These are phyloP conservation scores for Basidiobolus meristosporus DNA, from an alignment of 371 early-diverging fungal genomes.

Conservation along the genomic window DNA sequence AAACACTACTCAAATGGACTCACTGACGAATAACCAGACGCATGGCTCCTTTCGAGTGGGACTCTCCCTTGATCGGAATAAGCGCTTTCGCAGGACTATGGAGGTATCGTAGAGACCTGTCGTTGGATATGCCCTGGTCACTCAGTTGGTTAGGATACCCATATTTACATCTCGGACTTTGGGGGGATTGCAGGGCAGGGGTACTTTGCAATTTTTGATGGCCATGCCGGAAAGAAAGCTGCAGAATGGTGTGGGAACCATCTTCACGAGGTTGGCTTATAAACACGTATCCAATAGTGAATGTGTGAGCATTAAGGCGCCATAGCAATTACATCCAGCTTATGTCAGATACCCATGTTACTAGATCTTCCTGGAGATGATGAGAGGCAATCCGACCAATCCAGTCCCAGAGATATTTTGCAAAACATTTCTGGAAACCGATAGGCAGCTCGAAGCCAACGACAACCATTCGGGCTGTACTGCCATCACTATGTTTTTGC, in stretches of 20 bases:
- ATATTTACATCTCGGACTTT: conserved; percentile 64
- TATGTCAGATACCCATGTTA: no score
- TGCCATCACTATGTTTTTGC: conserved; percentile 65
- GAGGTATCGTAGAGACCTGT: conserved; percentile 35
- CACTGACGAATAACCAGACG: no score
- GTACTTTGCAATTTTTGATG: conserved; percentile 92
- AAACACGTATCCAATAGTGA: no score
- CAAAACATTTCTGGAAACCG: conserved; percentile 62
- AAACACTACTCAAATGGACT: no score
- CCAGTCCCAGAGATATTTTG: conserved; percentile 69
- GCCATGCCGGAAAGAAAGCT: conserved; percentile 91
- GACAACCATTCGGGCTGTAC: conserved; percentile 81
- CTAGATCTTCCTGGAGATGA: no score
- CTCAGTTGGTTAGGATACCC: conserved; percentile 60
- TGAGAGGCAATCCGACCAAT: no score
- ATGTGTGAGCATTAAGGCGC: no score
- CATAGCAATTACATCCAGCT: no score
- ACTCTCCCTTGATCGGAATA: conserved; percentile 72
- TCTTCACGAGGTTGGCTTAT: conserved; percentile 63
- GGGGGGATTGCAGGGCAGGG: conserved; percentile 59
- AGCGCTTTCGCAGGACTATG: conserved; percentile 80
- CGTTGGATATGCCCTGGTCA: conserved; percentile 1
- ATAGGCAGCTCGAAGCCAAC: conserved; percentile 48
- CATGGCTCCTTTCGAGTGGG: no score
- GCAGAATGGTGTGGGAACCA: conserved; percentile 95